These are phyloP conservation scores for Fusarium continuum DNA, from an alignment of 2,329 filamentous ascomycete genomes.

Conservation along the genomic window DNA sequence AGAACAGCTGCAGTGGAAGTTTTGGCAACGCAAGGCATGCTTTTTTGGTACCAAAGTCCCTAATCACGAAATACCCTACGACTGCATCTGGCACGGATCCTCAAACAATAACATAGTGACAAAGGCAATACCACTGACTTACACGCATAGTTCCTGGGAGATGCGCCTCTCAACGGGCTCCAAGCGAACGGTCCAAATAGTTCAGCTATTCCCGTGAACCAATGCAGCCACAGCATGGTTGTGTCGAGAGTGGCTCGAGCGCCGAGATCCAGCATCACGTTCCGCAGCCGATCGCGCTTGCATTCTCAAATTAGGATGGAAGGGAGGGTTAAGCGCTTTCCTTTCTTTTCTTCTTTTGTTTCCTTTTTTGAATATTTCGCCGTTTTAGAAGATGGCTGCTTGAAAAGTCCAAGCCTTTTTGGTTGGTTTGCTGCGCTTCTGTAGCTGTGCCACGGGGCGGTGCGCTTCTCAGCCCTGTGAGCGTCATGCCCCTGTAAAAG, in stretches of 20 bases:
- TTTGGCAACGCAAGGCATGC: background rate
- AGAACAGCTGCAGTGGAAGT: background rate
- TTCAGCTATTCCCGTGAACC: constrained; percentile 19
- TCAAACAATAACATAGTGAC: too few relatives aligned
- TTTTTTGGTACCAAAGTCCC: background rate
- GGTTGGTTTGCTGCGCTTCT: constrained; percentile 20
- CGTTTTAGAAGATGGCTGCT: constrained; percentile 5
- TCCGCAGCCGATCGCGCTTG: constrained; percentile 2
- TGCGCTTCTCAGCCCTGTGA: constrained; percentile 31
- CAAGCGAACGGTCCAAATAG: background rate
- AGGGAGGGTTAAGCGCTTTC: constrained; percentile 1
- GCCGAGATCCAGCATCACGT: background rate
- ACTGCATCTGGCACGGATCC: too few relatives aligned
- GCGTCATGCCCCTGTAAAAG: constrained; percentile 23
- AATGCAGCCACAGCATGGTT: constrained; percentile 12
- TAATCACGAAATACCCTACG: background rate
- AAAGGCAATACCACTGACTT: too few relatives aligned
- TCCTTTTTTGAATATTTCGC: background rate
- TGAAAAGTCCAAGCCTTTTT: background rate
- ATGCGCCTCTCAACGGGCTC: background rate
- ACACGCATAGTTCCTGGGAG: background rate
- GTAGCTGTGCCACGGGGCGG: constrained; percentile 38
- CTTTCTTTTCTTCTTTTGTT: too few relatives aligned
- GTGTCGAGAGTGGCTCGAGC: constrained; percentile 10
- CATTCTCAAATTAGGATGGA: constrained; percentile 13